phyloP scores from a whole-genome alignment of 2,329 filamentous ascomycete genomes.

The Ophioceras dolichostomum region DNA sequence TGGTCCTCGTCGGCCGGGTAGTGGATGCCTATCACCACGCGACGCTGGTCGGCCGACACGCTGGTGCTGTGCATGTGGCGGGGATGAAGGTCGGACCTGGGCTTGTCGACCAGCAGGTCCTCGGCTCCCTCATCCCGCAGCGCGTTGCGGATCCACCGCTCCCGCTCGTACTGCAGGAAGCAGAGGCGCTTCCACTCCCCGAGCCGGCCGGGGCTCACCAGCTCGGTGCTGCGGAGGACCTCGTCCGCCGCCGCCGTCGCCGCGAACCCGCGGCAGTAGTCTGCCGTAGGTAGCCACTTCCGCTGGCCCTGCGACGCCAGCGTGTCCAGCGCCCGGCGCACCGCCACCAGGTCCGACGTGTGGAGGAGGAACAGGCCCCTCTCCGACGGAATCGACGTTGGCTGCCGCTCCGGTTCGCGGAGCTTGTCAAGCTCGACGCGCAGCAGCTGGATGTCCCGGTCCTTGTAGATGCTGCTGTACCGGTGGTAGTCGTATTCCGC shows the following conservation, averaged over 20 bases:
- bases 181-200: constrained; percentile 1
- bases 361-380: constrained; percentile 1
- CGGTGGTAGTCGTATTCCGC: background rate
- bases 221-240: background rate
- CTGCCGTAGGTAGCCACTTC: constrained; percentile 4
- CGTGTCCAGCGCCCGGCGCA: constrained; percentile 1
- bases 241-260: background rate
- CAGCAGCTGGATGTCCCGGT: constrained; percentile 1
- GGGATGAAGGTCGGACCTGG: background rate
- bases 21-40: background rate
- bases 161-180: constrained; percentile 1
- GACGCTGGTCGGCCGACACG: background rate
- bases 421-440: background rate
- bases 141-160: background rate
- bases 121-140: background rate
- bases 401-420: background rate
- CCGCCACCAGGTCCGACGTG: background rate
- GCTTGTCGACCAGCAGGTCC: constrained; percentile 1
- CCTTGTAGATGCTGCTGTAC: background rate
- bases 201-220: background rate
- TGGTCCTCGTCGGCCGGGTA: background rate
- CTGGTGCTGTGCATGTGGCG: background rate
- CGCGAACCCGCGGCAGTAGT: constrained; percentile 1
- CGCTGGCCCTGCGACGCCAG: background rate
- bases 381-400: background rate